Conservation (phyloP, 805 yeast species). For the Kodamaea kaohsiungensis region DNA sequence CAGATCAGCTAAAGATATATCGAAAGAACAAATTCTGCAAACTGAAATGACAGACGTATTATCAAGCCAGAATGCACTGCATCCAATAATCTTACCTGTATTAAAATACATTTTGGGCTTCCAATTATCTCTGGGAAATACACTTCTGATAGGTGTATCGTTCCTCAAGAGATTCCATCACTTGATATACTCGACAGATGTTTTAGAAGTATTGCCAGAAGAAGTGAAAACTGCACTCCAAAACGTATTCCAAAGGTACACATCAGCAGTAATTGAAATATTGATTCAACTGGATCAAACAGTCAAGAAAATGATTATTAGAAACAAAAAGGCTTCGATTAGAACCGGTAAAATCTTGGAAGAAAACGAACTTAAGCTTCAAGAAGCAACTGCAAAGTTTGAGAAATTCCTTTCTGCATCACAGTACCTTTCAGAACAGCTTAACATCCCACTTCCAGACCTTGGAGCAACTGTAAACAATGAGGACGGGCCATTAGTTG, state of each 20-base stretch:
- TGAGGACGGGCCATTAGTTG: slow-evolving; percentile 17
- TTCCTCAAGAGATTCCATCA: slow-evolving; percentile 51
- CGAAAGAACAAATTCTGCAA: slow-evolving; percentile 4
- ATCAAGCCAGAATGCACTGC: slow-evolving; percentile 13
- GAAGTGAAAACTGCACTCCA: slow-evolving; percentile 26
- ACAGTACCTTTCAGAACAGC: slow-evolving; percentile 42
- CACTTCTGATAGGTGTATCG: slow-evolving; percentile 42
- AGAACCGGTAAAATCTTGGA: slow-evolving; percentile 64
- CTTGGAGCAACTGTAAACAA: slow-evolving; percentile 4
- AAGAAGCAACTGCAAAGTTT: slow-evolving; percentile 32
- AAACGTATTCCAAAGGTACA: slow-evolving; percentile 38
- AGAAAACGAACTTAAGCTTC: slow-evolving; percentile 38
- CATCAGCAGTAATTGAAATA: slow-evolving; percentile 41
- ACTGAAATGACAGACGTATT: not conserved
- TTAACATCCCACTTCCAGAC: slow-evolving; percentile 27
- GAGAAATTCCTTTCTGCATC: slow-evolving; percentile 47
- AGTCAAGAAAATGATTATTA: slow-evolving; percentile 34
- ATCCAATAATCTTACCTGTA: slow-evolving; percentile 43
- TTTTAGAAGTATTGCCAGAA: slow-evolving; percentile 5
- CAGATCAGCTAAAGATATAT: slow-evolving; percentile 38
- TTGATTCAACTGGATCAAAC: slow-evolving; percentile 37
- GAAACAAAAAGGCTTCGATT: slow-evolving; percentile 56
- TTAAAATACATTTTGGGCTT: slow-evolving; percentile 36
- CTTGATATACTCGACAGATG: slow-evolving; percentile 29
- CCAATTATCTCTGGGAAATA: slow-evolving; percentile 28